Percentiles rank a stretch among this genome's conserved stretches.
Conservation (phyloP, 768 basidiomycete species). For the Dentipellis sp. region DNA sequence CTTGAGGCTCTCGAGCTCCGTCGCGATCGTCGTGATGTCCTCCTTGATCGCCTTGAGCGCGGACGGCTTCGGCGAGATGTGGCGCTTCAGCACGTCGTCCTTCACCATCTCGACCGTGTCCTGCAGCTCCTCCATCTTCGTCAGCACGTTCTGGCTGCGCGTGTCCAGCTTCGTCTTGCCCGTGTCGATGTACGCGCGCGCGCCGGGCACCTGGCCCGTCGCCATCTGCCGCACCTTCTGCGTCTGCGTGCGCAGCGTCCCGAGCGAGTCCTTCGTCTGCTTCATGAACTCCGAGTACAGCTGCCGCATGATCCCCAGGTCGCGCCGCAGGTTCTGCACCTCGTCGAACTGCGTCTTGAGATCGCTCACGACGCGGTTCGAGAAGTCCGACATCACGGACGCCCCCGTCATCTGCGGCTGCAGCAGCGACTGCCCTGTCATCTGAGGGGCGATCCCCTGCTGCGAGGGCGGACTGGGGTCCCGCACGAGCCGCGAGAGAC, state of each 20-base stretch:
- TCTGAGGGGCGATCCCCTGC: constrained; percentile 42
- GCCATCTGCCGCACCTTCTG: constrained; percentile 84
- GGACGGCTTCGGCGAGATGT: constrained; percentile 71
- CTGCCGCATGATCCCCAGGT: constrained; percentile 90
- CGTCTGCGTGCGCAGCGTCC: constrained; percentile 72
- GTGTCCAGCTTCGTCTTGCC: constrained; percentile 89
- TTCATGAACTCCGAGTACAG: constrained; percentile 91
- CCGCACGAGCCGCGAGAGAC: constrained; percentile 64
- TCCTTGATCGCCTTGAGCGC: constrained; percentile 63
- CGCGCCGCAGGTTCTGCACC: constrained; percentile 87
- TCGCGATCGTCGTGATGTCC: constrained; percentile 56
- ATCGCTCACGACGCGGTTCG: constrained; percentile 65
- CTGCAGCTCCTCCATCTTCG: constrained; percentile 87
- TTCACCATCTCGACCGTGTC: constrained; percentile 85
- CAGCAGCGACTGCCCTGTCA: constrained; percentile 59
- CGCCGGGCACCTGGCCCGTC: constrained; percentile 71
- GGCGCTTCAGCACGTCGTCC: constrained; percentile 85
- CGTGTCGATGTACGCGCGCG: constrained; percentile 79
- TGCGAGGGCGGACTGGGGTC: constrained; percentile 19
- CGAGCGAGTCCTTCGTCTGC: constrained; percentile 80
- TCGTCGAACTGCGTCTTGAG: constrained; percentile 92
- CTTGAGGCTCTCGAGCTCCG: constrained; percentile 67
- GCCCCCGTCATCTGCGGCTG: constrained; percentile 62
- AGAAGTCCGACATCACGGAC: constrained; percentile 66
- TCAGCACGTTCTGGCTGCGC: constrained; percentile 83